phyloP scores from a whole-genome alignment of 106 monocot species.

The Apostasia ramifera region DNA sequence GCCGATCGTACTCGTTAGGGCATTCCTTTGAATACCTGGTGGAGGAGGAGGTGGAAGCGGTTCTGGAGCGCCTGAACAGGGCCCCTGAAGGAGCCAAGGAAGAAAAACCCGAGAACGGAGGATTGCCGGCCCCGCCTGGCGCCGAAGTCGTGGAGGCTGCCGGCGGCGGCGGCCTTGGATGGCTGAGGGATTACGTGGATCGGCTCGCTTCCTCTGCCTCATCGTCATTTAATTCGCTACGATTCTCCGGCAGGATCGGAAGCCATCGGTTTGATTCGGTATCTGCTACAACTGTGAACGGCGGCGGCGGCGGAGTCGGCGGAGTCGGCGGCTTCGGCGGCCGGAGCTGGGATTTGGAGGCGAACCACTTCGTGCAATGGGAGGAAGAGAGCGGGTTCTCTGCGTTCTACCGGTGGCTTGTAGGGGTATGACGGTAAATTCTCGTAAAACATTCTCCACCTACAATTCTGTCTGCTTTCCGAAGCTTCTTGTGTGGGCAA shows the following conservation, averaged over 20 bases:
- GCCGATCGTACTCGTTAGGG: conserved; percentile 57
- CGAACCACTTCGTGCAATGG: conserved; percentile 15
- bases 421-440: conserved; percentile 21
- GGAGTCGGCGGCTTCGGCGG: neutral
- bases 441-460: neutral
- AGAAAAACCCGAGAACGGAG: neutral
- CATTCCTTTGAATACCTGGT: conserved; percentile 84
- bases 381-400: conserved; percentile 29
- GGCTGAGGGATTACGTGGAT: conserved; percentile 46
- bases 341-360: conserved; percentile 15
- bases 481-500: conserved; percentile 1
- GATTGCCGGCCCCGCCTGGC: conserved; percentile 2
- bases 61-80: conserved; percentile 34
- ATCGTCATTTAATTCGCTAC: conserved; percentile 41
- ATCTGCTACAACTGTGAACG: neutral
- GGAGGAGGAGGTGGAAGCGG: conserved; percentile 76
- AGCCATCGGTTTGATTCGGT: conserved; percentile 15
- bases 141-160: conserved; percentile 14
- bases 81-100: conserved; percentile 2
- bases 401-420: conserved; percentile 21
- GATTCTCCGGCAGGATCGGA: conserved; percentile 20
- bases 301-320: neutral
- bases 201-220: conserved; percentile 55
- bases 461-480: neutral
- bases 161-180: conserved; percentile 15